phyloP scores from a whole-genome alignment of 768 basidiomycete species.

The Gyrodon lividus region DNA sequence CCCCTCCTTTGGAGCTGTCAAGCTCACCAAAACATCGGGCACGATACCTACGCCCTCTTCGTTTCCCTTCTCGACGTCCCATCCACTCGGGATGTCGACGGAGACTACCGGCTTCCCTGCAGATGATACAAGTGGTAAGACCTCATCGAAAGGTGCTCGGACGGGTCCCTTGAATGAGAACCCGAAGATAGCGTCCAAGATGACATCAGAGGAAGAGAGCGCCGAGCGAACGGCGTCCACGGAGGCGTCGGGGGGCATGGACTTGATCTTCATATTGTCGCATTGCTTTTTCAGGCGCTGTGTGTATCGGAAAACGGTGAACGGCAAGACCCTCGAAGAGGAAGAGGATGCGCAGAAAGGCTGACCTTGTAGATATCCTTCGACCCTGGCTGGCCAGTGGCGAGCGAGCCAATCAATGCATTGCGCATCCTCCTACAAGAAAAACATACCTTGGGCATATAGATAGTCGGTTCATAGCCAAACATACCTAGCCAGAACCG shows the following conservation, averaged over 20 bases:
- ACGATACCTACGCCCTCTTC: slow-evolving; percentile 52
- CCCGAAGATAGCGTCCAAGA: slow-evolving; percentile 96
- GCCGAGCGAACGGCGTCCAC: slow-evolving; percentile 46
- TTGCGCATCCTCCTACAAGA: not conserved
- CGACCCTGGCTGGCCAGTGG: slow-evolving; percentile 74
- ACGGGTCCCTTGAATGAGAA: slow-evolving; percentile 95
- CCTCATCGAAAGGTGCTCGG: slow-evolving; percentile 81
- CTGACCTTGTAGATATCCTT: slow-evolving; percentile 89
- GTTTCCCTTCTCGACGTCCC: slow-evolving; percentile 87
- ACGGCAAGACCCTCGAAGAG: not conserved
- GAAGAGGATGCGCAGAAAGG: not conserved
- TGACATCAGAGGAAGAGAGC: slow-evolving; percentile 66
- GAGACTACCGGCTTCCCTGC: slow-evolving; percentile 82
- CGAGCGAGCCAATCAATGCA: slow-evolving; percentile 36
- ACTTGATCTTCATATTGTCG: slow-evolving; percentile 81
- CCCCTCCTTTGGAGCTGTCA: slow-evolving; percentile 94
- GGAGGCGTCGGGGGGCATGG: slow-evolving; percentile 53
- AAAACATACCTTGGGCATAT: slow-evolving; percentile 81
- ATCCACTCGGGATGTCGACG: slow-evolving; percentile 95
- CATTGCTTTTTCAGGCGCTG: slow-evolving; percentile 86
- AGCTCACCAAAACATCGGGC: slow-evolving; percentile 80
- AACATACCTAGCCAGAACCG: slow-evolving; percentile 66
- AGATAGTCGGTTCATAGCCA: slow-evolving; percentile 85
- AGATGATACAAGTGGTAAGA: slow-evolving; percentile 61
- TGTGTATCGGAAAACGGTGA: not conserved